Evolutionary conservation across 2,329 filamentous ascomycete species (phyloP), one percentile per base, ranked within the genome.

Genomic region (Fonsecaea nubica): DNA sequence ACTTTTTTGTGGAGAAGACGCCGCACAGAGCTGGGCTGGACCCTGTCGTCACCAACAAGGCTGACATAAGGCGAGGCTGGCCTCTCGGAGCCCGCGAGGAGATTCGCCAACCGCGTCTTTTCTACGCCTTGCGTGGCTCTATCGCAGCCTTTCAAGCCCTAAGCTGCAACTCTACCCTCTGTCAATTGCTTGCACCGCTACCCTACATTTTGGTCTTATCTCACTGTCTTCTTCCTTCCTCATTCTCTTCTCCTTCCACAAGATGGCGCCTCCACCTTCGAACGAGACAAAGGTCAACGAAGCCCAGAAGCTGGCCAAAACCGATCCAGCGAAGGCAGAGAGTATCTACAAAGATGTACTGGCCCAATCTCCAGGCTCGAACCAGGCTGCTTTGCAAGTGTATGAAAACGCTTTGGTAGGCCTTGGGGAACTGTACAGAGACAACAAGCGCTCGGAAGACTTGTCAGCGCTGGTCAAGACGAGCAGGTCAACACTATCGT

Each of bases 341-440:
- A 84, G 86, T 75, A 88, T 92, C 77, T 98, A 94, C 85, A 92
- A 94, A 81, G 90, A 95, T 64, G 91, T 98, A 77, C 87, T 97
- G 72, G 89, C 92, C 61, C 90, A 92, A 80, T 89, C 92, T 42
- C 93, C 93, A 25, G 91, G 92, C 60, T 88, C 90, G 67, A 95
- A 89, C 66, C 95, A 99, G 80, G 87, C 90, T 42, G 92, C 93
- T 66, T 89, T 94, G 72, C 90, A 91, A 79, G 92, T 97, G 79
- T 99, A 97, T 75, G 95, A 99, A 84, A 86, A 86, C 73, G 93
- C 95, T 32, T 81, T 99, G 77, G 87, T 97, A 76, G 92, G 90
- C 72, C 82, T 99, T 77, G 95, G 95, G 75, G 91, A 96, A 86
- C 86, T 98, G 72, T 97, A 97, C 80, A 88, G 93, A 73, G 93